Percentiles rank a stretch among this genome's conserved stretches.
Evolutionary conservation across 2,329 filamentous ascomycete genomes (phyloP).

Genomic region (Aphanoascus verrucosus): DNA sequence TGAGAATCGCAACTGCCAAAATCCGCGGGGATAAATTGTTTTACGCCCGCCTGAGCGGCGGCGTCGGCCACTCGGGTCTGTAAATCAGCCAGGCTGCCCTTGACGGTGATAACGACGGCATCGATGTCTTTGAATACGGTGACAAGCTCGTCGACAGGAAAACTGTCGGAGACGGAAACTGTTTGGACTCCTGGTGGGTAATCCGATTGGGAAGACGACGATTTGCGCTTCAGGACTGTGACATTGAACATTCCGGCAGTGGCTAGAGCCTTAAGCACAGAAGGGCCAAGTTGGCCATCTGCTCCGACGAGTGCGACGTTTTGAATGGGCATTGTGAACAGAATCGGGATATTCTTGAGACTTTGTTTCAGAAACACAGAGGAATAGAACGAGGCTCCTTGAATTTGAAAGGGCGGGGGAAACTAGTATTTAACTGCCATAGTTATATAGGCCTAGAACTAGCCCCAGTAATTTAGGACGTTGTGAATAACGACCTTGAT

Average conservation of each 20-base stretch:
- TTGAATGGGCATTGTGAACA: constrained; percentile 1
- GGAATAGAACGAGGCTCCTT: constrained; percentile 40
- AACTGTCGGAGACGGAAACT: constrained; percentile 1
- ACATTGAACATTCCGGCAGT: constrained; percentile 9
- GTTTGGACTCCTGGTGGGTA: constrained; percentile 6
- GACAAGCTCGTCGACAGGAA: constrained; percentile 6
- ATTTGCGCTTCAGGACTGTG: constrained; percentile 9
- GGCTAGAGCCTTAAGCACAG: constrained; percentile 7
- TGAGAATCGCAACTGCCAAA: constrained; percentile 14
- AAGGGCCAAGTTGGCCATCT: constrained; percentile 8
- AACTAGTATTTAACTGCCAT: too few species aligned
- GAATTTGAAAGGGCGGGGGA: constrained; percentile 27
- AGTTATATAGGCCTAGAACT: too few species aligned
- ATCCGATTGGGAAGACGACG: constrained; percentile 7
- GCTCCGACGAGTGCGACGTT: constrained; percentile 11
- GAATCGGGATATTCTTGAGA: too few species aligned
- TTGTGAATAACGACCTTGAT: too few species aligned
- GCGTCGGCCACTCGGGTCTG: constrained; percentile 10
- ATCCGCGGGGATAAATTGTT: constrained; percentile 12
- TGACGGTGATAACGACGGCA: constrained; percentile 7
- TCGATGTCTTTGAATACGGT: constrained; percentile 5
- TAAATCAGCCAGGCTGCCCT: constrained; percentile 1
- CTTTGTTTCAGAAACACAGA: not conserved
- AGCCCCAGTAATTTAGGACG: too few species aligned
- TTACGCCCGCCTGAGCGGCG: constrained; percentile 8